Conservation (phyloP, 768 basidiomycete species). For the Boletus reticuloceps region DNA sequence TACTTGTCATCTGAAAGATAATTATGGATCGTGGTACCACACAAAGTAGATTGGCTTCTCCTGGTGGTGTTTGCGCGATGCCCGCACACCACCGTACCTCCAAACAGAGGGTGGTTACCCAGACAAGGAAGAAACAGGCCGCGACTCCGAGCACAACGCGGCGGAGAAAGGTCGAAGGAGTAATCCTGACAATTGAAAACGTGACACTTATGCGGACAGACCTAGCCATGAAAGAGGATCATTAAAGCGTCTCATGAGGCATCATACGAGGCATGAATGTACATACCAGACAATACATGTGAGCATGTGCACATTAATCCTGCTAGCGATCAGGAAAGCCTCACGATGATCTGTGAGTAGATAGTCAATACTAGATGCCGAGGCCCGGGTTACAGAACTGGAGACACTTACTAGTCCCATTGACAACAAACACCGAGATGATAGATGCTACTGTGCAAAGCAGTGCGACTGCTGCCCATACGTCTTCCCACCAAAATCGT, state of each 20-base stretch:
- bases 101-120: conserved; percentile 2
- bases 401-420: background rate
- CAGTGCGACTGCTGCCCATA: conserved; percentile 15
- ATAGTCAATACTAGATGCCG: background rate
- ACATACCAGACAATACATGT: conserved; percentile 11
- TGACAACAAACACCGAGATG: background rate
- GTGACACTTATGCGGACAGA: conserved; percentile 20
- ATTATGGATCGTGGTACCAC: background rate
- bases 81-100: conserved; percentile 9
- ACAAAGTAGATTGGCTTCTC: background rate
- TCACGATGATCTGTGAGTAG: background rate
- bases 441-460: background rate
- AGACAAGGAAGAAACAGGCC: background rate
- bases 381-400: background rate
- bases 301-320: conserved; percentile 10
- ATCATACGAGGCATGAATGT: background rate
- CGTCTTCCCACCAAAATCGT: conserved; percentile 25
- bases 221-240: background rate
- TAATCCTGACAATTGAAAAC: conserved; percentile 10
- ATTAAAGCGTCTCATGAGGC: background rate
- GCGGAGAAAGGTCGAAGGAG: background rate
- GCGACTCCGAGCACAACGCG: background rate
- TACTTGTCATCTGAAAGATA: conserved; percentile 6
- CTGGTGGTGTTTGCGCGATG: too few relatives aligned
- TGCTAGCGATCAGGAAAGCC: background rate